Evolutionary conservation across 2,329 filamentous ascomycete species (phyloP).

Genomic region (Colletotrichum eremochloae): DNA sequence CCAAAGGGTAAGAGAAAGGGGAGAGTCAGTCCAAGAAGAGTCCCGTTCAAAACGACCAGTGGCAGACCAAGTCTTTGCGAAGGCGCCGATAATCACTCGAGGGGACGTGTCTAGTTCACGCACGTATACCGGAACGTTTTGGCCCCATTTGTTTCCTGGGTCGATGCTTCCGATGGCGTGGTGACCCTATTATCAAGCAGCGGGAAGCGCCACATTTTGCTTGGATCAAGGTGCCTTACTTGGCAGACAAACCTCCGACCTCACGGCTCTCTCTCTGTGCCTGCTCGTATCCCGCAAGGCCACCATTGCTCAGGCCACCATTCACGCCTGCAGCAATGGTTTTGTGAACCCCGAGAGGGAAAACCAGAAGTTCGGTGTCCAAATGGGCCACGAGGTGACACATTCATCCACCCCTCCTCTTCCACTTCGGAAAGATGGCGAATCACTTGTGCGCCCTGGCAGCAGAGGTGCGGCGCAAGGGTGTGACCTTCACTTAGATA

Average conservation of each 20-base stretch:
- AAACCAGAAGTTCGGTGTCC: background rate
- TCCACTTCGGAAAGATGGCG: slow-evolving; percentile 7
- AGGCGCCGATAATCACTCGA: slow-evolving; percentile 3
- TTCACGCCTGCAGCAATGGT: slow-evolving; percentile 17
- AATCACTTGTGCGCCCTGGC: slow-evolving; percentile 24
- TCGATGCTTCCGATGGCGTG: background rate
- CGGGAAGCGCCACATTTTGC: slow-evolving; percentile 21
- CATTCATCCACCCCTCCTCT: background rate
- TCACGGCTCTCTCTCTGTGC: slow-evolving; percentile 12
- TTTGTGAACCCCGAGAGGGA: slow-evolving; percentile 18
- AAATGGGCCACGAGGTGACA: background rate
- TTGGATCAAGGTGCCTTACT: background rate
- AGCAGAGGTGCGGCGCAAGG: background rate
- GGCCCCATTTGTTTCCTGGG: background rate
- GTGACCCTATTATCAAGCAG: slow-evolving; percentile 5
- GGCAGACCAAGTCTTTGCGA: slow-evolving; percentile 5
- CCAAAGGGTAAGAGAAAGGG: background rate
- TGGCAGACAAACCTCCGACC: background rate
- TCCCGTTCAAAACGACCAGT: background rate
- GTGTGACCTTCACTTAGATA: background rate
- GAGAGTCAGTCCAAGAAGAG: background rate
- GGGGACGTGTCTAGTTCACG: slow-evolving; percentile 10
- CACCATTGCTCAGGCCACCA: background rate
- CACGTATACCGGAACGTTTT: background rate
- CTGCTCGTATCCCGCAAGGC: slow-evolving; percentile 25